Conservation (phyloP, 169 alveolate species). For the Plasmodium inui region DNA sequence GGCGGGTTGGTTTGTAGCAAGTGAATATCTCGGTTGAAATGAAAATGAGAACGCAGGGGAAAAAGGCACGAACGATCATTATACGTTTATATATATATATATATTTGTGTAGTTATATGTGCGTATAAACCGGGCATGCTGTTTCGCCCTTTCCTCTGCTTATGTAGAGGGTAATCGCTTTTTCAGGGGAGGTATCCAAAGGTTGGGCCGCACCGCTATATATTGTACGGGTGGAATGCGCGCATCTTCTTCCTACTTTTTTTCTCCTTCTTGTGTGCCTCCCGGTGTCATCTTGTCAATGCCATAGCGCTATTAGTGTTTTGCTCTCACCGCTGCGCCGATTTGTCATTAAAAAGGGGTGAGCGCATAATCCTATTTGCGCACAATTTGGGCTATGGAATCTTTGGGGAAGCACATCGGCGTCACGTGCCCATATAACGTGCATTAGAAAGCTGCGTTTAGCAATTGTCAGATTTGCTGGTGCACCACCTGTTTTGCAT, state of each 20-base stretch:
- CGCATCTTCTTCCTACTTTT: background rate
- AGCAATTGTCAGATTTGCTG: background rate
- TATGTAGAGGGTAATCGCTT: background rate
- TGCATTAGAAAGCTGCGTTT: background rate
- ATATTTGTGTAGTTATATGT: background rate
- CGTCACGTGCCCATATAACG: background rate
- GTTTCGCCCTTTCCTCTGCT: background rate
- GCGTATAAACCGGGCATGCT: background rate
- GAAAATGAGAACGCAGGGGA: conserved; percentile 7
- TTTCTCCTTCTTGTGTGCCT: background rate
- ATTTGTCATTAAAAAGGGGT: background rate
- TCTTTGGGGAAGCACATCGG: background rate
- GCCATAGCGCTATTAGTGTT: background rate
- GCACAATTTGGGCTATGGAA: background rate
- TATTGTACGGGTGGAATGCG: background rate
- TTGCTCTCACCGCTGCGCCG: background rate
- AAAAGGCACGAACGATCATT: conserved; percentile 10
- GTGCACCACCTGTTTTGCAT: background rate
- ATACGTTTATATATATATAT: background rate
- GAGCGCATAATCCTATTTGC: background rate
- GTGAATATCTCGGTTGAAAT: background rate
- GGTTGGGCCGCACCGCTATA: background rate
- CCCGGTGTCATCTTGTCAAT: background rate
- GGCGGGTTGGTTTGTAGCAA: conserved; percentile 1
- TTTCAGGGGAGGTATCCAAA: background rate